Conservation (phyloP, 2,329 filamentous ascomycete species). For the Monosporascus cannonballus region DNA sequence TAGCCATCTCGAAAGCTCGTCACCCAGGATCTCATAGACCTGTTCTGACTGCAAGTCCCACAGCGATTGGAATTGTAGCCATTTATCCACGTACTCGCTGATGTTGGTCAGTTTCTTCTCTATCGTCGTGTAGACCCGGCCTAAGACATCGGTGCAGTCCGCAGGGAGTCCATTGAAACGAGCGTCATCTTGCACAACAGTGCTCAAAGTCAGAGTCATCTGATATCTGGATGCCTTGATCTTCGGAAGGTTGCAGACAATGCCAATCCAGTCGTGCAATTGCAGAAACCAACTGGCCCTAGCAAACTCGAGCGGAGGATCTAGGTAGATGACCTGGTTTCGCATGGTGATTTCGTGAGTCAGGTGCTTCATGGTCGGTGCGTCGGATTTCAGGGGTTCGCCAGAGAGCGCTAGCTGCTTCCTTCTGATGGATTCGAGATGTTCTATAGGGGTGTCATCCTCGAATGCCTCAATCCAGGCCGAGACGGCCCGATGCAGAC, state of each 20-base stretch:
- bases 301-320: constrained; percentile 86
- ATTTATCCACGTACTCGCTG: constrained; percentile 86
- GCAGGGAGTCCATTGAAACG: constrained; percentile 81
- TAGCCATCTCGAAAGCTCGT: constrained; percentile 87
- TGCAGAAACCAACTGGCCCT: constrained; percentile 91
- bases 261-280: constrained; percentile 86
- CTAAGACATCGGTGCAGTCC: constrained; percentile 73
- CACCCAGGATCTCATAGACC: constrained; percentile 85
- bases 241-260: constrained; percentile 87
- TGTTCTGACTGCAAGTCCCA: constrained; percentile 97
- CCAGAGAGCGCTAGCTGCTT: constrained; percentile 39
- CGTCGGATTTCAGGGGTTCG: constrained; percentile 41
- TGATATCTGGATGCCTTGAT: constrained; percentile 95
- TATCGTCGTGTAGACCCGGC: constrained; percentile 74
- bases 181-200: constrained; percentile 55
- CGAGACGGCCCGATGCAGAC: constrained; percentile 76
- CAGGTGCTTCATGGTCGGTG: constrained; percentile 64
- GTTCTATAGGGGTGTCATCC: constrained; percentile 39
- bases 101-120: constrained; percentile 79
- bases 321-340: constrained; percentile 94
- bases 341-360: constrained; percentile 95
- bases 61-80: constrained; percentile 96
- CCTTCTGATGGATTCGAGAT: constrained; percentile 45
- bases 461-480: constrained; percentile 86
- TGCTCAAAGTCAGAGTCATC: constrained; percentile 63